Conservation (phyloP, 2,329 filamentous ascomycete species). For the Chaetomiaceae sp. region DNA sequence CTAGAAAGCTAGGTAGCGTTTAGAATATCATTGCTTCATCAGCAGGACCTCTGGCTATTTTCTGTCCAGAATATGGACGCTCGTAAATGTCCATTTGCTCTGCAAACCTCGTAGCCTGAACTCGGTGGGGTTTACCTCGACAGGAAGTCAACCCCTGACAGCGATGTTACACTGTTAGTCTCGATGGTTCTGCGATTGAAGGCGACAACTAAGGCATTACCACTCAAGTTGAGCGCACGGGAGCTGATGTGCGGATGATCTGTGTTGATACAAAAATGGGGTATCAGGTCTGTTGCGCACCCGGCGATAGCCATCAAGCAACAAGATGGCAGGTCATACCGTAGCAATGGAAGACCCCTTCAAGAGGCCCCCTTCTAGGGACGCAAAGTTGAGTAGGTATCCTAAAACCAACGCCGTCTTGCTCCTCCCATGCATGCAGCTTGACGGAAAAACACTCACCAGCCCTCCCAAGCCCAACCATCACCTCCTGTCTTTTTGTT, state of each 20-base stretch:
- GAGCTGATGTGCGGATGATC: not conserved
- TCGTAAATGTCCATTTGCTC: not conserved
- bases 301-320: not conserved
- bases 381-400: not conserved
- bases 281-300: slow-evolving; percentile 11
- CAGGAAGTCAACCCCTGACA: too few species aligned
- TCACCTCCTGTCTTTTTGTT: not conserved
- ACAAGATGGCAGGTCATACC: too few species aligned
- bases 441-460: not conserved
- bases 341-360: not conserved
- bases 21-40: slow-evolving; percentile 4
- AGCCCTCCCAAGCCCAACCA: not conserved
- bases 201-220: too few species aligned
- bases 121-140: too few species aligned
- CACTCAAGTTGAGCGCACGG: too few species aligned
- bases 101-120: too few species aligned
- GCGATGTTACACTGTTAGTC: too few species aligned
- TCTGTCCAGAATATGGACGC: not conserved
- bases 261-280: slow-evolving; percentile 8
- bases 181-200: too few species aligned
- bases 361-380: not conserved
- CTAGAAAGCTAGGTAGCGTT: slow-evolving; percentile 1
- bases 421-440: slow-evolving; percentile 6
- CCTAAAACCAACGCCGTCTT: not conserved
- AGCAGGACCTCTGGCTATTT: not conserved